Base-by-base conservation (phyloP, 192 early-diverging fungal species). In the Coemansia sp. region DNA sequence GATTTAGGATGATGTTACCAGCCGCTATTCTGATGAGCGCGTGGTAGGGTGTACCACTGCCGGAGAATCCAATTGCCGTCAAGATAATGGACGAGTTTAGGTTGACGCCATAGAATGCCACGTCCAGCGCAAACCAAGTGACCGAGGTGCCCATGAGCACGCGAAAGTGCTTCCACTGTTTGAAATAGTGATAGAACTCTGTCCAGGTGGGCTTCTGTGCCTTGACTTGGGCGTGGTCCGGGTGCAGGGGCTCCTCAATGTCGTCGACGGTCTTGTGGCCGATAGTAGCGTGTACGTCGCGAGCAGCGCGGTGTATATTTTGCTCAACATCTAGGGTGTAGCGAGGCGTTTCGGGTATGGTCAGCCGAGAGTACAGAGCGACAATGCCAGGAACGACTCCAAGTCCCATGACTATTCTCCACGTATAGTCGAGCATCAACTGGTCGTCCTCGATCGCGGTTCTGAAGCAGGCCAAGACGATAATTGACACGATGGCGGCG, bases 341-440 rank as follows among this genome's bases (percentile, higher is more conserved):
- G 68, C 95, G 92, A 15, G 96, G 96, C 35, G 96, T 96, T 80
- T 98, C 96, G 46, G 94, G 93, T 65, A 96, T 95, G 56, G 94
- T 95, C 42, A 94, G 57, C 49, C 93, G 91, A 85, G 89, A 97
- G 83, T 96, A 97, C 38, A 97, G 86, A 19, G 95, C 91, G 60
- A 84, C 62, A 9, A 94, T 60, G 57, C 84, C 91, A 15, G 95
- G 95, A 46, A 97, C 71, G 39, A 86, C 87, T 65, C 95, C 93
- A 65, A 94, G 79, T 59, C 90, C 93, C 61, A 94, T 82, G 70
- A 92, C 82, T 64, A 95, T 88, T 62, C 95, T 89, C 95, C 95
- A 97, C 38, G 91, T 92, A 56, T 88, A 88, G 72, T 96, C 94
- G 47, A 96, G 83, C 71, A 80, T 82, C 59, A 83, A 71, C 36